These are phyloP conservation scores for Saposhnikovia divaricata DNA, from an alignment of 129 eudicot genomes.

Conservation along the genomic window DNA sequence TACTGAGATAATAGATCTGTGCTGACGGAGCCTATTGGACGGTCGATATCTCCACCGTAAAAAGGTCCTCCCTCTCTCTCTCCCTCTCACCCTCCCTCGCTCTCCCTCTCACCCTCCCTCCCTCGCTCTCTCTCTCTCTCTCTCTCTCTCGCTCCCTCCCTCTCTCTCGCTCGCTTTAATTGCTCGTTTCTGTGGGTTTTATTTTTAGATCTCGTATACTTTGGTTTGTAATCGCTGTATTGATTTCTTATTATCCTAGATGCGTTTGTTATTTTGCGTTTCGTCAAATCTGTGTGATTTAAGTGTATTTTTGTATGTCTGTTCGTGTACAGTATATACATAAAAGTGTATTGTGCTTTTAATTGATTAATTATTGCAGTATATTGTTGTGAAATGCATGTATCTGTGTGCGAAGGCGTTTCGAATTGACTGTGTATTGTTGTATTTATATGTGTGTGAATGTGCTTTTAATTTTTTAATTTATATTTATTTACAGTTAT, in stretches of 20 bases:
- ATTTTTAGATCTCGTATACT: not conserved
- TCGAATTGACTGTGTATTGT: too few relatives aligned
- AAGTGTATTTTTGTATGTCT: not conserved
- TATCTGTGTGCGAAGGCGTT: not conserved
- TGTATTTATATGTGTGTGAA: not conserved
- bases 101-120: not conserved
- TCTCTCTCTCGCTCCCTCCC: not conserved
- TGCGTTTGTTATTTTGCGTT: not conserved
- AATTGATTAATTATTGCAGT: not conserved
- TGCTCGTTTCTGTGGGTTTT: not conserved
- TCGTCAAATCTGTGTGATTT: not conserved
- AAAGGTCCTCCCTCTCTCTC: not conserved
- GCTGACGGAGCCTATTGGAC: not conserved
- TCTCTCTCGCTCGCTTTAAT: not conserved
- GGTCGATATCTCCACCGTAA: not conserved
- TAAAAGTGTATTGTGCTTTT: too few relatives aligned
- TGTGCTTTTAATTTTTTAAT: too few relatives aligned
- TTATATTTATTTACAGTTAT: not conserved
- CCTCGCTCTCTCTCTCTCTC: not conserved
- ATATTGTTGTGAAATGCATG: not conserved
- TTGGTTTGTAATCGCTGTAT: not conserved
- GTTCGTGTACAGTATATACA: not conserved
- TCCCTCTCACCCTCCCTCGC: not conserved
- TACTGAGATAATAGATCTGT: slow-evolving; percentile 1
- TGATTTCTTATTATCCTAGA: not conserved